Evolutionary conservation across 306 rosid genomes (phyloP).

Genomic region (Cicer yamashitae): DNA sequence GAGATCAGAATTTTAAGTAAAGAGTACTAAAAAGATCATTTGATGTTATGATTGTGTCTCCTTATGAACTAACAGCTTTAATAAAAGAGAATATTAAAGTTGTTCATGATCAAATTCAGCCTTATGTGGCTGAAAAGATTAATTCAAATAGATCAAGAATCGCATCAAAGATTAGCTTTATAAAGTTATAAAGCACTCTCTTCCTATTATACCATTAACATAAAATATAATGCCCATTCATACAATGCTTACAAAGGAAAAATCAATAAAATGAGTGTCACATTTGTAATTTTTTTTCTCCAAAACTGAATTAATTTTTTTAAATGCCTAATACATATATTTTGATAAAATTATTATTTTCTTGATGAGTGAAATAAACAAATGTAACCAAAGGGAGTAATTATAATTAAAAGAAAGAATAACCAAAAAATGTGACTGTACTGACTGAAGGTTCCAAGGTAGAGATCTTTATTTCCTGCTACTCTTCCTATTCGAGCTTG

Average conservation of each 20-base stretch:
- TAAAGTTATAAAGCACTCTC: conserved; percentile 42
- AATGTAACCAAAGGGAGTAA: too few relatives aligned
- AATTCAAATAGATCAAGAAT: conserved; percentile 26
- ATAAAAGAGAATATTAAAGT: conserved; percentile 47
- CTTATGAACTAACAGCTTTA: conserved; percentile 42
- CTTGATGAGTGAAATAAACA: too few relatives aligned
- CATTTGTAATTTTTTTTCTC: too few relatives aligned
- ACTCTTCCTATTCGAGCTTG: conserved; percentile 96
- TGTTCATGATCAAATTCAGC: conserved; percentile 39
- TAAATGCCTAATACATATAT: too few relatives aligned
- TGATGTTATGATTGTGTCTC: conserved; percentile 32
- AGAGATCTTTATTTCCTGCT: conserved; percentile 95
- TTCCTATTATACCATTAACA: not conserved
- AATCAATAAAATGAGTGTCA: not conserved
- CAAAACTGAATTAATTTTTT: too few relatives aligned
- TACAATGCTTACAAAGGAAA: not conserved
- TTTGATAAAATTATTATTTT: too few relatives aligned
- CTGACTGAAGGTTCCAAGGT: conserved; percentile 95
- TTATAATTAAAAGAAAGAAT: not conserved
- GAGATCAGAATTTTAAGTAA: not conserved
- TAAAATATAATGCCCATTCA: not conserved
- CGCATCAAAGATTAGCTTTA: conserved; percentile 46
- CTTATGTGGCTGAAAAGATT: conserved; percentile 42
- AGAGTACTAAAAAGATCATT: conserved; percentile 21
- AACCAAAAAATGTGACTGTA: conserved; percentile 19